Conservation (phyloP, 2,329 filamentous ascomycete genomes). For the Didymella segeticola region DNA sequence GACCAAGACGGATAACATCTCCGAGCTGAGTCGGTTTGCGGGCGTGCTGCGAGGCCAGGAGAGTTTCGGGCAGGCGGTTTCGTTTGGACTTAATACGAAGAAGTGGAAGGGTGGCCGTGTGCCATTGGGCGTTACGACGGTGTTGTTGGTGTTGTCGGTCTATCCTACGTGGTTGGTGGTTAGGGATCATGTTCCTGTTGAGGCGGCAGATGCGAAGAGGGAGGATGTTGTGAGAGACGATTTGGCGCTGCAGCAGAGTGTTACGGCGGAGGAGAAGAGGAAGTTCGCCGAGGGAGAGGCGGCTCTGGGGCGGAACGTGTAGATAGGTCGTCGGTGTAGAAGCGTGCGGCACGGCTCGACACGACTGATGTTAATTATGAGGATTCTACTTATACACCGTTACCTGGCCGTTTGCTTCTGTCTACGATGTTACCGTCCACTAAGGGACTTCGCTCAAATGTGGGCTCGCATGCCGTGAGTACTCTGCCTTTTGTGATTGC, state of each 20-base stretch:
- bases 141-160: conserved; percentile 33
- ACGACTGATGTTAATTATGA: not conserved
- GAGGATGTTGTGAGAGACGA: not conserved
- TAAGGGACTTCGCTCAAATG: too few relatives aligned
- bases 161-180: conserved; percentile 43
- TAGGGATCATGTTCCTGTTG: conserved; percentile 37
- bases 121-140: conserved; percentile 51
- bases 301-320: conserved; percentile 16
- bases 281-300: conserved; percentile 22
- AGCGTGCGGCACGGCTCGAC: not conserved
- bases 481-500: too few relatives aligned
- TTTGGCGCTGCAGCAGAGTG: conserved; percentile 5
- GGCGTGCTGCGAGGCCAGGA: conserved; percentile 56
- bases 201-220: conserved; percentile 15
- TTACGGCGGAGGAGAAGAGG: conserved; percentile 18
- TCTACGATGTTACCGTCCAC: too few relatives aligned
- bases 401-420: too few relatives aligned
- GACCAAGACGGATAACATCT: conserved; percentile 63
- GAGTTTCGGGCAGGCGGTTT: conserved; percentile 54
- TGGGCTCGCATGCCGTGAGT: too few relatives aligned
- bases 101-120: conserved; percentile 54
- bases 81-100: conserved; percentile 53
- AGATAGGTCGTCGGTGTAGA: not conserved
- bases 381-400: too few relatives aligned
- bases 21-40: conserved; percentile 55